A percentile compares a stretch with the other conserved stretches of the same genome.
phyloP scores from a whole-genome alignment of 2,329 filamentous ascomycete genomes.

The Epichloe bromicola region DNA sequence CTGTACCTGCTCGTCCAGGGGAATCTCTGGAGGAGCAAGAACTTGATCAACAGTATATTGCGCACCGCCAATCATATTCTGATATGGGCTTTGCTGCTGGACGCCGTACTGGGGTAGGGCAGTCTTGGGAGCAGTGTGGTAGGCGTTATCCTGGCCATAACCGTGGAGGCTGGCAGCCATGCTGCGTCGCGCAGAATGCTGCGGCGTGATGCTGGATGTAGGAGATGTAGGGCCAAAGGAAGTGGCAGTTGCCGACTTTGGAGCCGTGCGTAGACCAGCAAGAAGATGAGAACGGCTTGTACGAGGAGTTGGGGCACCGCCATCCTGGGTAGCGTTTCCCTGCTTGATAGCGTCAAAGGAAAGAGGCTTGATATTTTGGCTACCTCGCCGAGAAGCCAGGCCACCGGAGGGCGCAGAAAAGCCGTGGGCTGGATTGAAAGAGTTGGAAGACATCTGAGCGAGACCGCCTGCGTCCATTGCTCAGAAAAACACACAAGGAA shows the following conservation, averaged over 20 bases:
- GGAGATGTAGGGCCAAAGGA: constrained; percentile 59
- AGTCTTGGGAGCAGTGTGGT: constrained; percentile 40
- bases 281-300: constrained; percentile 92
- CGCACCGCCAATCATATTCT: constrained; percentile 22
- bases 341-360: constrained; percentile 63
- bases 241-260: constrained; percentile 66
- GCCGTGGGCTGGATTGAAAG: constrained; percentile 56
- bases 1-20: constrained; percentile 55
- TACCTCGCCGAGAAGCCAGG: constrained; percentile 73
- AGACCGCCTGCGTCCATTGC: constrained; percentile 94
- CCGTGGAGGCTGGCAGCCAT: constrained; percentile 31
- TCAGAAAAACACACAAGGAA: constrained; percentile 17
- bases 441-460: constrained; percentile 95
- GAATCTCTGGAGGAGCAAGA: constrained; percentile 68
- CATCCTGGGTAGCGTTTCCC: constrained; percentile 54
- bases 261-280: constrained; percentile 83
- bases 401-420: constrained; percentile 66
- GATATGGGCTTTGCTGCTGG: constrained; percentile 21
- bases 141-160: constrained; percentile 28
- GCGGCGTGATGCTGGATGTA: constrained; percentile 25
- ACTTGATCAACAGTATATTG: constrained; percentile 79
- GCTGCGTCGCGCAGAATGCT: constrained; percentile 31
- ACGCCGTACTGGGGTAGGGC: constrained; percentile 36
- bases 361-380: constrained; percentile 80
- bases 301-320: constrained; percentile 65